Evolutionary conservation across 257 asterid species (phyloP).

Genomic region (Solanum corneliomulleri): DNA sequence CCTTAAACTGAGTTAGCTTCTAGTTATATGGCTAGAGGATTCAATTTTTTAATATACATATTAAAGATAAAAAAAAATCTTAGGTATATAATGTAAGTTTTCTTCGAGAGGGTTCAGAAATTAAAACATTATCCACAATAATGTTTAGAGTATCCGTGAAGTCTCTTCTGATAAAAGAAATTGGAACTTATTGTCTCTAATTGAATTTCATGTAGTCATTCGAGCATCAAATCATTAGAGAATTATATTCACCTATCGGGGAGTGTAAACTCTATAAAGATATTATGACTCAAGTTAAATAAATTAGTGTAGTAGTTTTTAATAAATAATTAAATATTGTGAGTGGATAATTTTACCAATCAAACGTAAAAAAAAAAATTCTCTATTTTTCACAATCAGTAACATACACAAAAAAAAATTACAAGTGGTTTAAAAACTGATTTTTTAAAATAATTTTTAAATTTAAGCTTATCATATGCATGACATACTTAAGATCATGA

Average conservation of each 20-base stretch:
- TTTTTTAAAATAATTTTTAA: too few species aligned
- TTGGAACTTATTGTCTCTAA: not conserved
- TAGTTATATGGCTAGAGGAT: not conserved
- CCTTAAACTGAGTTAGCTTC: not conserved
- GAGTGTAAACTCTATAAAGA: not conserved
- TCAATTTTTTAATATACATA: not conserved
- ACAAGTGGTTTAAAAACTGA: not conserved
- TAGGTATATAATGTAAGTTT: too few species aligned
- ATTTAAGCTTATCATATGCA: too few species aligned
- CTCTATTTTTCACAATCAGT: not conserved
- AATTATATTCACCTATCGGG: not conserved
- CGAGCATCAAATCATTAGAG: not conserved
- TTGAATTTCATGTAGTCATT: not conserved
- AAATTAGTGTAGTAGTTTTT: not conserved
- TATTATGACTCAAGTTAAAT: not conserved
- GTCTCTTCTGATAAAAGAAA: not conserved
- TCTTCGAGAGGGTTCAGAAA: not conserved
- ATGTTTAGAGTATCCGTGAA: not conserved
- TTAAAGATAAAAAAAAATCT: rapidly evolving
- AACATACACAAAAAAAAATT: too few species aligned
- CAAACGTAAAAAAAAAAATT: not conserved
- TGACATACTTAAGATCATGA: not conserved
- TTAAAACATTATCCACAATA: not conserved
- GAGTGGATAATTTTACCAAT: not conserved
- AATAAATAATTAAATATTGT: not conserved